Conservation (phyloP, 345 rosid species). For the Citrus inodora region DNA sequence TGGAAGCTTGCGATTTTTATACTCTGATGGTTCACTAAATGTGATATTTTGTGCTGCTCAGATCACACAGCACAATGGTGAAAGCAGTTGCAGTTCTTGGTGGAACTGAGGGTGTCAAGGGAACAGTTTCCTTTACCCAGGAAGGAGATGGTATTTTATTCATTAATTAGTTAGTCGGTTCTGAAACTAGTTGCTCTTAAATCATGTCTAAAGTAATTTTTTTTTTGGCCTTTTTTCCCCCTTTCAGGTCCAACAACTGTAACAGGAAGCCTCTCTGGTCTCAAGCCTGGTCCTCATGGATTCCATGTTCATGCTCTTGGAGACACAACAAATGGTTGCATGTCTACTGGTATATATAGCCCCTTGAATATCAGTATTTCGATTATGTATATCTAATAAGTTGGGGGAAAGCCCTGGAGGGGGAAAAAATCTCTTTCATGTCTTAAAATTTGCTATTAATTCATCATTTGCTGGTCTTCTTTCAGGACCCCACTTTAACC, state of each 20-base stretch:
- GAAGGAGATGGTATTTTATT: conserved; percentile 64
- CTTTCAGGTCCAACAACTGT: conserved; percentile 69
- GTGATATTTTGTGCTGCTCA: conserved; percentile 19
- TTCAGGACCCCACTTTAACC: conserved; percentile 90
- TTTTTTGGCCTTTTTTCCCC: neutral
- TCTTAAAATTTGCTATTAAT: neutral
- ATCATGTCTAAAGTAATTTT: neutral
- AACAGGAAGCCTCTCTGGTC: conserved; percentile 74
- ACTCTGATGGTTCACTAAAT: neutral
- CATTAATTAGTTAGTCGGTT: neutral
- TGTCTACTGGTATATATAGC: conserved; percentile 87
- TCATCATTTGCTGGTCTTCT: conserved; percentile 3
- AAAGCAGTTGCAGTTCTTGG: conserved; percentile 80
- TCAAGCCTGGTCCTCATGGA: conserved; percentile 75
- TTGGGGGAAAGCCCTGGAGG: neutral
- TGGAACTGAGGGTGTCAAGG: conserved; percentile 71
- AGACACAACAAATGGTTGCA: conserved; percentile 39
- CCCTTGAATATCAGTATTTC: neutral
- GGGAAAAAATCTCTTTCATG: too few species aligned
- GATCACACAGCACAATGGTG: conserved; percentile 85
- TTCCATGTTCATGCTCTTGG: conserved; percentile 8
- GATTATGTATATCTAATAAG: too few species aligned
- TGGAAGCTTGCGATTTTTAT: neutral
- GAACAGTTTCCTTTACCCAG: conserved; percentile 73
- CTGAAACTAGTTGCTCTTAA: neutral